A percentile compares a stretch with the other conserved stretches of the same genome.
Conservation (phyloP, 331 rosid species). For the Dryas integrifolia region DNA sequence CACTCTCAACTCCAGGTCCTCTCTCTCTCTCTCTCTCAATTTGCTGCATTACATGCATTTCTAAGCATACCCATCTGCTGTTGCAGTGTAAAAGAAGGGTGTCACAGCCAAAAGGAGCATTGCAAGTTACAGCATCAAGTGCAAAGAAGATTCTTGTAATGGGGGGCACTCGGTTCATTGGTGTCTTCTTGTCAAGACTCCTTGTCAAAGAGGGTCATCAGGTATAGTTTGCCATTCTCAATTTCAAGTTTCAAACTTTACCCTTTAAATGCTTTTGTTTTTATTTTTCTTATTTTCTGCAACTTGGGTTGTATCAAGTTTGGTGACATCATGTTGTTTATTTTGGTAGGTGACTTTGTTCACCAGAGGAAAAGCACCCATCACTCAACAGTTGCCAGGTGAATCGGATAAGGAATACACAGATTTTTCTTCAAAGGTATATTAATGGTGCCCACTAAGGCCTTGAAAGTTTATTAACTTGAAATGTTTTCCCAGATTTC, state of each 20-base stretch:
- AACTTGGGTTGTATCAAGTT: not conserved
- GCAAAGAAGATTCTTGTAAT: constrained; percentile 82
- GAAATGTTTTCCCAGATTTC: not conserved
- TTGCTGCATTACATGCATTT: not conserved
- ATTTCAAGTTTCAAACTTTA: not conserved
- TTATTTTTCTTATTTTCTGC: not conserved
- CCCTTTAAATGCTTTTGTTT: not conserved
- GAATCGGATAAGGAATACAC: constrained; percentile 71
- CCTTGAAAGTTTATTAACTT: constrained; percentile 1
- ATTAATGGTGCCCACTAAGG: constrained; percentile 17
- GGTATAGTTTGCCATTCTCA: constrained; percentile 32
- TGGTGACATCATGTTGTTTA: not conserved
- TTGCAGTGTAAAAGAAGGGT: constrained; percentile 61
- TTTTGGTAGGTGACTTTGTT: constrained; percentile 81
- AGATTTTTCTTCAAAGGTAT: constrained; percentile 84
- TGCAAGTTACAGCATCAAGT: constrained; percentile 65
- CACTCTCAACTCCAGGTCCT: constrained; percentile 69
- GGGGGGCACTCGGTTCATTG: constrained; percentile 97
- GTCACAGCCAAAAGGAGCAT: constrained; percentile 59
- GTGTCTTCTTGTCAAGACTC: constrained; percentile 83
- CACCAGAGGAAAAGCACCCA: constrained; percentile 90
- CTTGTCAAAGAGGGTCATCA: constrained; percentile 92
- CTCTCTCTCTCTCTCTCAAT: not conserved
- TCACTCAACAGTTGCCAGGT: constrained; percentile 77
- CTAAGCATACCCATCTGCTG: not conserved